Evolutionary conservation across 2,329 filamentous ascomycete species (phyloP), one percentile per base, ranked within the genome.

Genomic region (Trichoderma sp.): DNA sequence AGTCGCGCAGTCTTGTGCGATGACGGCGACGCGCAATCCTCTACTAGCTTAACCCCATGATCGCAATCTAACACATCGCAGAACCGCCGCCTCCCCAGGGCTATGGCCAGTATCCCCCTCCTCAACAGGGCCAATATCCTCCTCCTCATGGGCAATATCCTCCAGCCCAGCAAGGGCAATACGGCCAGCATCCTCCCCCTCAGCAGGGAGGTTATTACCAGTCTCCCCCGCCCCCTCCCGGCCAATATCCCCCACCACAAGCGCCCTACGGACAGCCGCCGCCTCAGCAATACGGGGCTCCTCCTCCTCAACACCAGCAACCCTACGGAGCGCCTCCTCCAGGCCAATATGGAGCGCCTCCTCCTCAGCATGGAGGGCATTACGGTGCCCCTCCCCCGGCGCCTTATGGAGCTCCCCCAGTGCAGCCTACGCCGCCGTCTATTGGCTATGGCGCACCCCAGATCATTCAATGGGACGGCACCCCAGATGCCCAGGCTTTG

Each of bases 361-460:
- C 77, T 70, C 80, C 82, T 6, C 72, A 61, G 39, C 58, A 36
- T 14, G 65, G 47, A 58, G 62, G 61, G 68, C 79, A 80, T 32
- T 85, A 85, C 67, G 83, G 83, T 34, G 81, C 82, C 26, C 84
- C 84, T 26, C 80, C 84, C 51, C 79, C 77, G 69, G 73, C 30
- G 51, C 79, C 80, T 24, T 77, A 78, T 43, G 75, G 75, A 39
- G 81, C 82, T 12, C 81, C 79, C n/a, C 78, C 81, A n/a, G 81
- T 81, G 26, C 75, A 76, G 51, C 89, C 91, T 12, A 89, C 91
- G 1, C 87, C 88, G 12, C 89, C 93, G 0, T 92, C 92, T 0
- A 82, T 87, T 0, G 95, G 95, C 43, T 98, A 97, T 77, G 89
- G 90, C 3, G 87, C 91, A 0, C 88, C 89, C 14, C 92, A 93